Evolutionary conservation across 306 rosid species (phyloP).

Genomic region (Acacia acuminata): DNA sequence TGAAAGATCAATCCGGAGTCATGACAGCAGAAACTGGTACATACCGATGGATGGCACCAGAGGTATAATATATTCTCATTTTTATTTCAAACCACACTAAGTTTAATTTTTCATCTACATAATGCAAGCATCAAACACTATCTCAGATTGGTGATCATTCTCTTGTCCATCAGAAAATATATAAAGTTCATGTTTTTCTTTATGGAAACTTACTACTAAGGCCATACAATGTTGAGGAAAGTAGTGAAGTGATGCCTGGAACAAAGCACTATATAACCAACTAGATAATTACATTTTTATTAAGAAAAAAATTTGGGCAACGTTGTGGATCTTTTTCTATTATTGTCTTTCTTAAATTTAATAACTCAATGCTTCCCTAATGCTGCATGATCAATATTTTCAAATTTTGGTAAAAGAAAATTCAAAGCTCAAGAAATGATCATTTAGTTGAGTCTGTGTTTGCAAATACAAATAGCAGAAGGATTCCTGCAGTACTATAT

Average conservation of each 20-base stretch:
- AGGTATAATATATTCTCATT: slow-evolving; percentile 50
- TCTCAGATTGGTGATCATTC: neutral
- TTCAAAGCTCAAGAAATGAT: neutral
- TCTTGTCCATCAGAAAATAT: neutral
- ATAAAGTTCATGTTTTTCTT: neutral
- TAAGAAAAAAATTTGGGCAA: neutral
- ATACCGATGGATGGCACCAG: slow-evolving; percentile 99
- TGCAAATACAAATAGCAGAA: neutral
- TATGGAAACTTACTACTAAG: neutral
- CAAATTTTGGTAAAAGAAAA: neutral
- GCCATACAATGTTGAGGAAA: neutral
- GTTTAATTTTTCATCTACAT: neutral
- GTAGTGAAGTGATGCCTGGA: neutral
- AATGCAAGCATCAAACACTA: neutral
- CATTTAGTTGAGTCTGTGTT: neutral
- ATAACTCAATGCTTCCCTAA: neutral
- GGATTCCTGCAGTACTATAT: slow-evolving; percentile 4
- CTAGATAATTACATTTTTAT: neutral
- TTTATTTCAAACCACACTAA: neutral
- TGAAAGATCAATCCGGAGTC: slow-evolving; percentile 89
- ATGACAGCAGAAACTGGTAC: slow-evolving; percentile 99
- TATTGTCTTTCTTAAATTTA: neutral
- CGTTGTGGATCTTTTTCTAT: neutral
- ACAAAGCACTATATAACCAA: neutral
- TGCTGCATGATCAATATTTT: neutral